These are phyloP conservation scores for Lablab purpureus DNA, from an alignment of 306 rosid genomes.

Conservation along the genomic window DNA sequence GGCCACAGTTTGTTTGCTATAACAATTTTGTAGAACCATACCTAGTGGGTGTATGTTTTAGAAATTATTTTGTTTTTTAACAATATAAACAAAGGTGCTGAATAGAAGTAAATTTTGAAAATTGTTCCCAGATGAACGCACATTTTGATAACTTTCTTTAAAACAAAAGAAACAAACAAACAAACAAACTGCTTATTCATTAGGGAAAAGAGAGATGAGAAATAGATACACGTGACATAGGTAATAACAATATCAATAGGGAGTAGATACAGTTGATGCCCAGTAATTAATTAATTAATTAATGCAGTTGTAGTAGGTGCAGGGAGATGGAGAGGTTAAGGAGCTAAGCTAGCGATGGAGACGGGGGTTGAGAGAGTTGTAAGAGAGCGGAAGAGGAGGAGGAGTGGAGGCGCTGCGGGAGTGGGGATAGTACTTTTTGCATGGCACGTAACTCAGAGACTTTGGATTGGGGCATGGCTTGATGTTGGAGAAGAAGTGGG, in stretches of 20 bases:
- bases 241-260: too few relatives aligned
- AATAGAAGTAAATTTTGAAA: too few relatives aligned
- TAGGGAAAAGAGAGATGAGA: neutral
- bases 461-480: slow-evolving; percentile 44
- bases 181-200: slow-evolving; percentile 5
- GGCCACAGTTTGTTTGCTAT: too few relatives aligned
- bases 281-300: too few relatives aligned
- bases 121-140: too few relatives aligned
- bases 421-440: slow-evolving; percentile 23
- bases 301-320: neutral
- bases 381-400: slow-evolving; percentile 45
- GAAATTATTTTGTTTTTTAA: too few relatives aligned
- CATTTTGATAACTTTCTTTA: too few relatives aligned
- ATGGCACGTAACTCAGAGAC: slow-evolving; percentile 49
- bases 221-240: neutral
- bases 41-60: too few relatives aligned
- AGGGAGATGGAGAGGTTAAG: neutral
- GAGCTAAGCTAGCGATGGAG: slow-evolving; percentile 35
- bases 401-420: neutral
- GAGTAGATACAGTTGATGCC: neutral
- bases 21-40: too few relatives aligned
- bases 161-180: too few relatives aligned
- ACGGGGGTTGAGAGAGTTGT: slow-evolving; percentile 44
- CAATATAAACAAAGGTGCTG: too few relatives aligned
- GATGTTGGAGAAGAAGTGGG: slow-evolving; percentile 20